These are phyloP conservation scores for Arthroderma sp. DNA, from an alignment of 2,329 filamentous ascomycete species.

Conservation along the genomic window DNA sequence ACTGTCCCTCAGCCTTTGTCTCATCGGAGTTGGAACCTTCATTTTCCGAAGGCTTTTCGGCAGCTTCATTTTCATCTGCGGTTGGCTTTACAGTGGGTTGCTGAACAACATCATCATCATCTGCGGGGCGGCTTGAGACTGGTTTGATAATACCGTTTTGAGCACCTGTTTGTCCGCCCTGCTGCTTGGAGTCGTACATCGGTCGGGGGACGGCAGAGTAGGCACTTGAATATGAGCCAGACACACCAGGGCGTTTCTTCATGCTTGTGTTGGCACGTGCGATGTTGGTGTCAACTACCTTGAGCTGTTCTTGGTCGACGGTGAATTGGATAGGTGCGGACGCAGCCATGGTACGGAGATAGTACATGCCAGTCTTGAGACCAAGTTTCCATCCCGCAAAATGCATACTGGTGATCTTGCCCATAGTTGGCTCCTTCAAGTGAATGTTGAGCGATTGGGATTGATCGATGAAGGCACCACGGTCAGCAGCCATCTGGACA, in stretches of 20 bases:
- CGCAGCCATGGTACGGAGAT: conserved; percentile 92
- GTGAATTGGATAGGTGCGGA: conserved; percentile 98
- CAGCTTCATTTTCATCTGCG: conserved; percentile 17
- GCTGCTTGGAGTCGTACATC: conserved; percentile 38
- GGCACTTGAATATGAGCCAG: conserved; percentile 44
- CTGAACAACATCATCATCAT: conserved; percentile 19
- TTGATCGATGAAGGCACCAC: conserved; percentile 97
- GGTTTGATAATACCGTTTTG: conserved; percentile 12
- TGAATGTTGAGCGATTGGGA: conserved; percentile 99
- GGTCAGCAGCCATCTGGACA: conserved; percentile 95
- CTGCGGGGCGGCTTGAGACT: conserved; percentile 40
- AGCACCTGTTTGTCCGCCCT: conserved; percentile 19
- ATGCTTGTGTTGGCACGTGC: conserved; percentile 45
- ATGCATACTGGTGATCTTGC: conserved; percentile 99
- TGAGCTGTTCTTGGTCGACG: conserved; percentile 89
- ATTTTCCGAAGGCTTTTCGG: conserved; percentile 19
- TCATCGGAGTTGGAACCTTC: conserved; percentile 6
- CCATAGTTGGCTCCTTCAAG: conserved; percentile 98
- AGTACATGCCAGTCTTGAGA: conserved; percentile 99
- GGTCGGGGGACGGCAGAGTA: conserved; percentile 52
- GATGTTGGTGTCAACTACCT: conserved; percentile 69
- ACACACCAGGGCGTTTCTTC: conserved; percentile 57
- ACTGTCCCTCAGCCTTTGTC: conserved; percentile 42
- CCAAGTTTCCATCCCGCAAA: conserved; percentile 98
- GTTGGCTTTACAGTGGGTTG: conserved; percentile 7